Percentiles rank a stretch among this genome's conserved stretches.
Evolutionary conservation across 805 yeast genomes (phyloP).

Genomic region (Barnettozyma sucrosica): DNA sequence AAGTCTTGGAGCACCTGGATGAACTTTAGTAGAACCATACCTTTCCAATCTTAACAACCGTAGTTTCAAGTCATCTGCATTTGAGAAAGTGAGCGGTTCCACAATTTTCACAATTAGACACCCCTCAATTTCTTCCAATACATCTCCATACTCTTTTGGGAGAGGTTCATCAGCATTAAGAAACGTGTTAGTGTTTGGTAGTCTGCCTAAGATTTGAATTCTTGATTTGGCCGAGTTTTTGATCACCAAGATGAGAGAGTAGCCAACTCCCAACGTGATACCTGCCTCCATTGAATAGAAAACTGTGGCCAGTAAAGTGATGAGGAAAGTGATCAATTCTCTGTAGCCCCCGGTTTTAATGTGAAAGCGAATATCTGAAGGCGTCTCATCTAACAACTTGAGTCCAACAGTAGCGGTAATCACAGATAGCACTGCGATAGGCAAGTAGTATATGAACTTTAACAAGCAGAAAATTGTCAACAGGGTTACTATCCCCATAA

Average conservation of each 20-base stretch:
- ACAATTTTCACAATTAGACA: constrained; percentile 77
- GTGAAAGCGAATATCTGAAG: constrained; percentile 70
- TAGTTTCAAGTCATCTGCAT: constrained; percentile 67
- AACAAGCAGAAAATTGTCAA: constrained; percentile 56
- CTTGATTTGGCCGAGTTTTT: constrained; percentile 77
- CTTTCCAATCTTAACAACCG: constrained; percentile 65
- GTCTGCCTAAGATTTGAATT: constrained; percentile 74
- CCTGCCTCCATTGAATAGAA: constrained; percentile 85
- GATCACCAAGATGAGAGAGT: constrained; percentile 73
- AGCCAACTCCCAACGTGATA: constrained; percentile 77
- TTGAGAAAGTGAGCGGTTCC: constrained; percentile 85
- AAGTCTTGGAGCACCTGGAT: constrained; percentile 65
- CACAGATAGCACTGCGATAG: constrained; percentile 73
- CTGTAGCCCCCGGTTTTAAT: constrained; percentile 66
- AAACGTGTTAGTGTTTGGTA: constrained; percentile 55
- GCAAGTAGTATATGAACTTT: constrained; percentile 63
- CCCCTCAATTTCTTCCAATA: constrained; percentile 51
- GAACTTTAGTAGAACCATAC: constrained; percentile 68
- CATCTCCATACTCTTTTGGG: constrained; percentile 25
- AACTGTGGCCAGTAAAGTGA: constrained; percentile 60
- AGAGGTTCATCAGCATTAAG: constrained; percentile 65
- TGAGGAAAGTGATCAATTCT: constrained; percentile 62
- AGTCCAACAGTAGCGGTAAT: constrained; percentile 76
- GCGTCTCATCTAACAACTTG: constrained; percentile 76
- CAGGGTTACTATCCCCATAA: constrained; percentile 73